phyloP scores from a whole-genome alignment of 768 basidiomycete species.

The Mrakia frigida region DNA sequence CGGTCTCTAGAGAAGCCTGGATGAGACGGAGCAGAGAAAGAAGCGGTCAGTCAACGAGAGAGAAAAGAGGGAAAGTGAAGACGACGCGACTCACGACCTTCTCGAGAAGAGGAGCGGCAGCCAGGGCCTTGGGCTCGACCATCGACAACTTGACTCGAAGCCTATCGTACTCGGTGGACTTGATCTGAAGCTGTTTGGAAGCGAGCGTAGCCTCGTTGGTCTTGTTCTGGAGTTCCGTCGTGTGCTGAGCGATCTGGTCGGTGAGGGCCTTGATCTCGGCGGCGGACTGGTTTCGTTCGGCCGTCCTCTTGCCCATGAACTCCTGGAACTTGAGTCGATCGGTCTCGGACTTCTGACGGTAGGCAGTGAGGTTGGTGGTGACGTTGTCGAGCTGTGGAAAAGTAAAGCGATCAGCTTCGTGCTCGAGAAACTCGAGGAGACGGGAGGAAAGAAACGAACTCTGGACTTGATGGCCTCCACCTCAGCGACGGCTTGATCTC shows the following conservation, averaged over 20 bases:
- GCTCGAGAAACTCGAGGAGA: background rate
- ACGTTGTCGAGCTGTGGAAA: background rate
- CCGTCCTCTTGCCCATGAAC: constrained; percentile 2
- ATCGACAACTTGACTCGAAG: constrained; percentile 6
- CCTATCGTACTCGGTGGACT: constrained; percentile 8
- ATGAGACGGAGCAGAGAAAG: background rate
- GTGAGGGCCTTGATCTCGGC: constrained; percentile 16
- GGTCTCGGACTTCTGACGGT: constrained; percentile 10
- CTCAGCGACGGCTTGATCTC: constrained; percentile 10
- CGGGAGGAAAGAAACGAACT: background rate
- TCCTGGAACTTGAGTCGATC: constrained; percentile 10
- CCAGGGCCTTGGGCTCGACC: background rate
- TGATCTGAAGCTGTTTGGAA: constrained; percentile 4
- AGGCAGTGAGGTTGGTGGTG: background rate
- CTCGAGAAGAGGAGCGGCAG: background rate
- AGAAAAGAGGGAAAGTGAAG: background rate
- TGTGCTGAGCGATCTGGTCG: constrained; percentile 2
- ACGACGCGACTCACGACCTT: background rate
- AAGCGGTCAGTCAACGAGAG: background rate
- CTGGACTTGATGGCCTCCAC: background rate
- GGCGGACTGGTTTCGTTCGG: background rate
- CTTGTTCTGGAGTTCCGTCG: background rate
- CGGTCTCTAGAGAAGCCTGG: constrained; percentile 6
- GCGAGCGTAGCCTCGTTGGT: background rate
- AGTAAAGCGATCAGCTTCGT: background rate